Conservation (phyloP, 139 green algal species). For the Haematococcus sp. region DNA sequence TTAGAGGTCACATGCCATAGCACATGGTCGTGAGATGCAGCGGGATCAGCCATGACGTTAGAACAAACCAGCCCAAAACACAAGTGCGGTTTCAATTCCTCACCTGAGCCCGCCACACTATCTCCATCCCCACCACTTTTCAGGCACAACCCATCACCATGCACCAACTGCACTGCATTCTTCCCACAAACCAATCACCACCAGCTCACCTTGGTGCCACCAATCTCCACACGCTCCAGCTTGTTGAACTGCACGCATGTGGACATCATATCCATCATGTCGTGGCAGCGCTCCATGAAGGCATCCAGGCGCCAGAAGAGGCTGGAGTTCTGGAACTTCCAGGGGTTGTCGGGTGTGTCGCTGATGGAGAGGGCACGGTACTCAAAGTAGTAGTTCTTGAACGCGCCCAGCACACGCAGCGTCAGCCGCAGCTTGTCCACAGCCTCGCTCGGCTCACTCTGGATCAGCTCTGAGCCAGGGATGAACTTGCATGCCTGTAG, state of each 20-base stretch:
- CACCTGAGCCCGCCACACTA: no score
- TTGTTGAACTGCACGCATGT: conserved; percentile 81
- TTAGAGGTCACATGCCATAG: no score
- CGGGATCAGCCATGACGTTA: no score
- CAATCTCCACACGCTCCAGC: conserved; percentile 88
- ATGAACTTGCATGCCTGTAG: conserved; percentile 72
- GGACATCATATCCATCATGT: conserved; percentile 80
- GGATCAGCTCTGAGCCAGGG: conserved; percentile 70
- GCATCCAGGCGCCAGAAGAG: conserved; percentile 47
- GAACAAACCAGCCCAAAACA: no score
- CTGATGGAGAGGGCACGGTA: conserved; percentile 54
- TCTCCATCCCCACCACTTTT: no score
- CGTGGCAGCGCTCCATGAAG: conserved; percentile 81
- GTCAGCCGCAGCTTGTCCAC: conserved; percentile 80
- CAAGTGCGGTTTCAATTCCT: no score
- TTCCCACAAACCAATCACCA: no score
- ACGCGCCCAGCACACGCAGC: conserved; percentile 74
- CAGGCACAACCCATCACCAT: no score
- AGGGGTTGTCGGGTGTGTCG: conserved; percentile 70
- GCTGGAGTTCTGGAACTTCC: conserved; percentile 80
- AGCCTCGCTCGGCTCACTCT: conserved; percentile 78
- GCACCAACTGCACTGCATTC: no score
- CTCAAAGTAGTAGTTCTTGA: conserved; percentile 87
- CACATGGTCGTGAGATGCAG: no score
- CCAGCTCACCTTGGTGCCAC: conserved; percentile 62